phyloP scores from a whole-genome alignment of 1,139 yeast genomes.

The Diutina rugosa region DNA sequence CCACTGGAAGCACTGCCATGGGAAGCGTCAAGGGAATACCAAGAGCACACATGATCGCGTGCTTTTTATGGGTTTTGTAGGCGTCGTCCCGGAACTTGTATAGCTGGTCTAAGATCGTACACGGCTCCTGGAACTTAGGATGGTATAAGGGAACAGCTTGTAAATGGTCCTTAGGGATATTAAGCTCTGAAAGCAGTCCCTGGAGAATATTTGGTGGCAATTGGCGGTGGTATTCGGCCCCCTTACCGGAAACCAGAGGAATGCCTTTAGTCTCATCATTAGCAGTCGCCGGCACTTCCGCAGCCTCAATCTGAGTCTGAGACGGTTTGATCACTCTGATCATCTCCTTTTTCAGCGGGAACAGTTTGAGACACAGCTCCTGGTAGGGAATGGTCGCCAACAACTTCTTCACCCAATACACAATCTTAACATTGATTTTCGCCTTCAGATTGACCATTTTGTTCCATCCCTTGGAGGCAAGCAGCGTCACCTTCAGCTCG shows the following conservation, averaged over 20 bases:
- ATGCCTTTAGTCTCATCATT: neutral
- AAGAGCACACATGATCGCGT: conserved; percentile 33
- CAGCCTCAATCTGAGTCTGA: neutral
- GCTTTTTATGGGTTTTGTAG: conserved; percentile 18
- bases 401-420: conserved; percentile 19
- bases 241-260: neutral
- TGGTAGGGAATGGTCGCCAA: conserved; percentile 37
- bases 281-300: neutral
- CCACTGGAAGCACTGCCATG: conserved; percentile 65
- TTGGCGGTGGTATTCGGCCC: neutral
- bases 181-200: conserved; percentile 16
- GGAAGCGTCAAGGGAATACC: conserved; percentile 77
- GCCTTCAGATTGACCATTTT: conserved; percentile 26
- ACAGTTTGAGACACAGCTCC: conserved; percentile 36
- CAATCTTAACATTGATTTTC: conserved; percentile 26
- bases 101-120: conserved; percentile 21
- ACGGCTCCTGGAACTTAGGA: conserved; percentile 22
- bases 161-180: conserved; percentile 19
- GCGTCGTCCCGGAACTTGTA: conserved; percentile 15
- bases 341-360: conserved; percentile 37
- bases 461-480: conserved; percentile 33
- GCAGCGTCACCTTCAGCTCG: conserved; percentile 23
- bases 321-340: conserved; percentile 28
- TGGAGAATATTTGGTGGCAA: conserved; percentile 13
- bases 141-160: conserved; percentile 31